Evolutionary conservation across 1,284 basidiomycete species (phyloP), one percentile per base, ranked within the genome.

Genomic region (Golubevia sp.): DNA sequence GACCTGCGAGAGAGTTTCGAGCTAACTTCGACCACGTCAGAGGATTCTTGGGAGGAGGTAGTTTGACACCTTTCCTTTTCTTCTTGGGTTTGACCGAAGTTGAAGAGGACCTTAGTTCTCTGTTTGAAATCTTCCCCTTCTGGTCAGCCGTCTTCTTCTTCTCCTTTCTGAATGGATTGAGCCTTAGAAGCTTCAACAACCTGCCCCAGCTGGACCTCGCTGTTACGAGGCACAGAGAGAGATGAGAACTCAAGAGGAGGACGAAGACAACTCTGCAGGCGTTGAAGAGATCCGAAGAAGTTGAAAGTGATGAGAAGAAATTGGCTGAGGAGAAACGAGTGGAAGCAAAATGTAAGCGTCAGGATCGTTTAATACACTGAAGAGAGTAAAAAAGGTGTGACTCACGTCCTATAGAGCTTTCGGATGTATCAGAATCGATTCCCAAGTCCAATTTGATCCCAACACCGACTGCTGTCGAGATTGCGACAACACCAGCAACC

Each of bases 161-260:
- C 30, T 34, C 30, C 11, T 34, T 34, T 60, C 54, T 55, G 38
- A 79, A 59, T 25, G 78, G 75, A 38, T 79, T 67, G 3, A 77
- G 20, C 44, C 75, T 70, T 25, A 80, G 58, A 44, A 76, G 52
- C 2, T 71, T 67, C 24, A 79, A 59, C 26, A 80, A 25, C 6
- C 78, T 67, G 11, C 72, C 73, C 77, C 79, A 82, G 13, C 70
- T 73, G 0, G 77, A 76, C 23, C 79, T 72, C 3, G 76, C 76
- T 1, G 77, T 74, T 7, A 70, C 74, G 20, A 82, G 54, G 49
- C 77, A 80, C 5, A 82, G 72, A 27, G 74, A 67, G 7, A 79
- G 50, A 54, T 82, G 79, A 0, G 79, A 68, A 0, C 68, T 71
- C 1, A 82, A 70, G 44, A 80, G 70, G 0, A 74, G 55, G 0